Evolutionary conservation across 1,284 basidiomycete genomes (phyloP).

Genomic region (Malassezia japonica): DNA sequence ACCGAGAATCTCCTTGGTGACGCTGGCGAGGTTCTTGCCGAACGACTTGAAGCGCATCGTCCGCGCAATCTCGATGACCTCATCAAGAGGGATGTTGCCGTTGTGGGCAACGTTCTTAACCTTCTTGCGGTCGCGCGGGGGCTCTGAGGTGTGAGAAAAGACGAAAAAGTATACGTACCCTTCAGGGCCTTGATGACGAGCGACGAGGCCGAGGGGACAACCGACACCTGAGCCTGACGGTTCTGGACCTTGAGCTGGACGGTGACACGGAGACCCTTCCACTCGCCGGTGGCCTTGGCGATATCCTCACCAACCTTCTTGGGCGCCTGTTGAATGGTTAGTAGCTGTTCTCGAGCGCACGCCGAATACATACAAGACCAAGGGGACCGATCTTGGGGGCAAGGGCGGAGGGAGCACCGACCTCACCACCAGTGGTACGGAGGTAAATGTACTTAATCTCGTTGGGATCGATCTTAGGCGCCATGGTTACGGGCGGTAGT

Average conservation of each 20-base stretch:
- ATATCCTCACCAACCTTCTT: conserved; percentile 99
- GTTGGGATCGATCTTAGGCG: conserved; percentile 61
- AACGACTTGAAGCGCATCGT: conserved; percentile 94
- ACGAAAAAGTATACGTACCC: conserved; percentile 17
- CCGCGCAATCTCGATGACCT: conserved; percentile 89
- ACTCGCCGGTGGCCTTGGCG: conserved; percentile 93
- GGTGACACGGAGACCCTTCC: conserved; percentile 99
- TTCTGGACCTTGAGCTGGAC: conserved; percentile 99
- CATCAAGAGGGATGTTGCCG: conserved; percentile 85
- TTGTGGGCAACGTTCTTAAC: conserved; percentile 99
- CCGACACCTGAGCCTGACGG: conserved; percentile 92
- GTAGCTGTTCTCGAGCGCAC: background rate
- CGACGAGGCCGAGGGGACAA: conserved; percentile 94
- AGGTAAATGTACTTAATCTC: conserved; percentile 99
- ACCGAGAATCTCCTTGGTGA: conserved; percentile 62
- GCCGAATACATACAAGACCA: conserved; percentile 69
- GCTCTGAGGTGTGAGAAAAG: conserved; percentile 57
- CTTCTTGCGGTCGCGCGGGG: conserved; percentile 98
- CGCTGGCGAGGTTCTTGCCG: conserved; percentile 78
- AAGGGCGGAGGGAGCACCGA: conserved; percentile 95
- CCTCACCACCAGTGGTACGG: conserved; percentile 97
- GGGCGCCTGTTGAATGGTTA: conserved; percentile 62
- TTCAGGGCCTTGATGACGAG: conserved; percentile 98
- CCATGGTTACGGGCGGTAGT: conserved; percentile 36
- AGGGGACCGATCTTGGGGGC: conserved; percentile 99